Evolutionary conservation across 768 basidiomycete genomes (phyloP).

Genomic region (Hericium erinaceus): DNA sequence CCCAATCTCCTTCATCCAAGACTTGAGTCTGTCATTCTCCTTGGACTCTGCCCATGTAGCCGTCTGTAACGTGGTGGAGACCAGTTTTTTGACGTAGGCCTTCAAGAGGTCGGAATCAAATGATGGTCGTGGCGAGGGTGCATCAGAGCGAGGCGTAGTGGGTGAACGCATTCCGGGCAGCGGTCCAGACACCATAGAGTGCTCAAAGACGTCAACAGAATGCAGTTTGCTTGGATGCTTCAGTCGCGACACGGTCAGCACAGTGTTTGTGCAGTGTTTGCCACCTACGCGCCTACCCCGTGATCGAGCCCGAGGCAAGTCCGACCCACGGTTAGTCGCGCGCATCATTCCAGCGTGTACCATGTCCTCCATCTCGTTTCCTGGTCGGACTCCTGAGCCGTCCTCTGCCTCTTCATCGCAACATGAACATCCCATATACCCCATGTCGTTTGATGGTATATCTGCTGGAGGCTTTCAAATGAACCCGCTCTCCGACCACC

Average conservation of each 20-base stretch:
- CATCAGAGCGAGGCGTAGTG: conserved; percentile 49
- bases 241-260: neutral
- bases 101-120: conserved; percentile 71
- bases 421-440: conserved; percentile 35
- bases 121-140: conserved; percentile 41
- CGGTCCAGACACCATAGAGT: conserved; percentile 5
- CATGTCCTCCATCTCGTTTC: conserved; percentile 69
- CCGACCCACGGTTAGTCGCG: neutral
- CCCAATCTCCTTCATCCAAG: conserved; percentile 77
- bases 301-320: neutral
- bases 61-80: conserved; percentile 57
- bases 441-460: conserved; percentile 43
- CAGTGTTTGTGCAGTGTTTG: conserved; percentile 8
- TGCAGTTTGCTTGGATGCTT: conserved; percentile 2
- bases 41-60: conserved; percentile 58
- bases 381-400: conserved; percentile 27
- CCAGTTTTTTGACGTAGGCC: conserved; percentile 74
- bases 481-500: conserved; percentile 73
- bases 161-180: conserved; percentile 49
- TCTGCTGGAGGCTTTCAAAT: conserved; percentile 53
- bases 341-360: neutral
- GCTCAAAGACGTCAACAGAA: conserved; percentile 6
- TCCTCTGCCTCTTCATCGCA: conserved; percentile 35
- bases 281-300: neutral
- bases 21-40: conserved; percentile 61